Evolutionary conservation across 257 asterid species (phyloP).

Genomic region (Capsicum rhomboideum): DNA sequence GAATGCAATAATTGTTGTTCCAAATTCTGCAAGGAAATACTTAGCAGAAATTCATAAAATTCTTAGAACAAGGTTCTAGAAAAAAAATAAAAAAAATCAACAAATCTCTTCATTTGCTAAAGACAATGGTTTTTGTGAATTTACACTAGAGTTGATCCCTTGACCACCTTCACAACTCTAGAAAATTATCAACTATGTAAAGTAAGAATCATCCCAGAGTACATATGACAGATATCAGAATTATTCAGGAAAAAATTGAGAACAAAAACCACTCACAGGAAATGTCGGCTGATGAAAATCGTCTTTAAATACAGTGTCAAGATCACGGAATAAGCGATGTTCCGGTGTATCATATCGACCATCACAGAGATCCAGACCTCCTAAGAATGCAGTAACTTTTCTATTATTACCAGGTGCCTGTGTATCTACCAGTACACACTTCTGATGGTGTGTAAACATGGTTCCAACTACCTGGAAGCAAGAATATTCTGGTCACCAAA

Average conservation of each 20-base stretch:
- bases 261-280: slow-evolving; percentile 44
- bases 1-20: neutral
- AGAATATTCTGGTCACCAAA: neutral
- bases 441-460: slow-evolving; percentile 90
- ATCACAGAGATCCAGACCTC: slow-evolving; percentile 94
- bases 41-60: neutral
- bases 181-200: neutral
- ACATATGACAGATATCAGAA: neutral
- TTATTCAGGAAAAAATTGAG: neutral
- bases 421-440: slow-evolving; percentile 83
- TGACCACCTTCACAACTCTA: neutral
- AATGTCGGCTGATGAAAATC: slow-evolving; percentile 86
- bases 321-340: slow-evolving; percentile 63
- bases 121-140: neutral
- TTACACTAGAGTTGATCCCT: neutral
- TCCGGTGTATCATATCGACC: slow-evolving; percentile 97
- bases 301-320: slow-evolving; percentile 57
- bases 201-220: neutral
- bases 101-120: neutral
- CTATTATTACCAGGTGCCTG: slow-evolving; percentile 81
- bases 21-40: neutral
- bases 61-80: neutral
- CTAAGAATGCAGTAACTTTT: slow-evolving; percentile 76
- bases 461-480: slow-evolving; percentile 69
- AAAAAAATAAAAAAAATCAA: neutral